These are phyloP conservation scores for Podaxis sp. DNA, from an alignment of 768 basidiomycete species.

Conservation along the genomic window DNA sequence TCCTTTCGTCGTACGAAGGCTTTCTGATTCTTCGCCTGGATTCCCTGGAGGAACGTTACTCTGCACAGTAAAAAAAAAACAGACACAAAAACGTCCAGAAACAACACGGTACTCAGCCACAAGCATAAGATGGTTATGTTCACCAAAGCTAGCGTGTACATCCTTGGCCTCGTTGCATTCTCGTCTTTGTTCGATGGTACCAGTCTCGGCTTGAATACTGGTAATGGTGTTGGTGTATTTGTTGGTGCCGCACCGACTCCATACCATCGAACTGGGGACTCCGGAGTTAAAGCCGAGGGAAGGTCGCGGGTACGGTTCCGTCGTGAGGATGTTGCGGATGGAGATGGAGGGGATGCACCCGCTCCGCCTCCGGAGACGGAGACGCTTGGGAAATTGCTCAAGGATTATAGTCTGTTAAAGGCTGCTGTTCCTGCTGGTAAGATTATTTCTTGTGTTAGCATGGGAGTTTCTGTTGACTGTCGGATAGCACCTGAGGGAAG, in stretches of 20 bases:
- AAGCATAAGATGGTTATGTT: constrained; percentile 6
- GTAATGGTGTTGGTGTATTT: not conserved
- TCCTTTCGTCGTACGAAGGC: constrained; percentile 3
- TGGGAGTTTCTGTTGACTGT: not conserved
- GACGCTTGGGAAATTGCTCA: not conserved
- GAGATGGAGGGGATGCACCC: not conserved
- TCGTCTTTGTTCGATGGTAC: not conserved
- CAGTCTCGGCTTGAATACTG: not conserved
- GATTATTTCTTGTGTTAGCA: not conserved
- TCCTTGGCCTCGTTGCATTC: not conserved
- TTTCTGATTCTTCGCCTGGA: not conserved
- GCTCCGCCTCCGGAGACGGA: not conserved
- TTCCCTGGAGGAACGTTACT: constrained; percentile 8
- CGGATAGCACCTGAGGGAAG: constrained; percentile 10
- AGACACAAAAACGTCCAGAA: not conserved
- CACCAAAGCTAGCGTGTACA: not conserved
- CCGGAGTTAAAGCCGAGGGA: not conserved
- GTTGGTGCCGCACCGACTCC: not conserved
- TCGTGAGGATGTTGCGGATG: not conserved
- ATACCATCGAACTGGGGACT: not conserved
- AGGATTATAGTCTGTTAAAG: constrained; percentile 1
- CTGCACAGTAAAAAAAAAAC: not conserved
- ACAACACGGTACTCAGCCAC: not conserved
- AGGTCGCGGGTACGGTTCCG: not conserved
- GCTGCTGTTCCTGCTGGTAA: constrained; percentile 5